A percentile compares a stretch with the other conserved stretches of the same genome.
Evolutionary conservation across 2,329 filamentous ascomycete species (phyloP).

Genomic region (Aspergillus sclerotialis): DNA sequence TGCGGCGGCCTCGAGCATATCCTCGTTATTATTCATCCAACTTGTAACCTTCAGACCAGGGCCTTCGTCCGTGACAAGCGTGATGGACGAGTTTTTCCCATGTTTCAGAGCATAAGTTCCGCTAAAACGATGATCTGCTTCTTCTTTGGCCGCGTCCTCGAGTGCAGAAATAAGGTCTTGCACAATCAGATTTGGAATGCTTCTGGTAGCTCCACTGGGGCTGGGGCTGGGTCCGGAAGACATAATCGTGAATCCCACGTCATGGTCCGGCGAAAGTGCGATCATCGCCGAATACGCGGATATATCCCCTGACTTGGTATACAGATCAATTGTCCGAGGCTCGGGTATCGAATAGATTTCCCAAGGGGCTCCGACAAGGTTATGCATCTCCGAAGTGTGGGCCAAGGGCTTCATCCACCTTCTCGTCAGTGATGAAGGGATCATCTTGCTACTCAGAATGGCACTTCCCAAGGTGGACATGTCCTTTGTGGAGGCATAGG

Average conservation of each 20-base stretch:
- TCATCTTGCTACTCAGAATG: conserved; percentile 34
- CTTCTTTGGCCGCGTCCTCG: conserved; percentile 14
- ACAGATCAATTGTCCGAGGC: conserved; percentile 14
- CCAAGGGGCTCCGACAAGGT: conserved; percentile 40
- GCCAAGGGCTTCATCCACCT: conserved; percentile 40
- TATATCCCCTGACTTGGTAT: conserved; percentile 20
- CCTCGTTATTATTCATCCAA: conserved; percentile 14
- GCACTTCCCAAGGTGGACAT: conserved; percentile 38
- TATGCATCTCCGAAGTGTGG: conserved; percentile 31
- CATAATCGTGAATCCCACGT: conserved; percentile 16
- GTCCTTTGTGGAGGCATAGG: conserved; percentile 40
- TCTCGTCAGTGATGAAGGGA: conserved; percentile 30
- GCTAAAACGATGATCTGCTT: conserved; percentile 11
- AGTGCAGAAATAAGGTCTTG: conserved; percentile 11
- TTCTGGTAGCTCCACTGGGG: conserved; percentile 2
- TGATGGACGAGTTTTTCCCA: conserved; percentile 11
- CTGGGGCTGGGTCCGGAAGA: conserved; percentile 11
- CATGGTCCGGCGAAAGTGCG: conserved; percentile 19
- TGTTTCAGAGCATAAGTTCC: conserved; percentile 10
- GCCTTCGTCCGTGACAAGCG: conserved; percentile 12
- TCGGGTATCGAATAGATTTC: conserved; percentile 25
- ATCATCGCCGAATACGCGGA: conserved; percentile 16
- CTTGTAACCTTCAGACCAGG: conserved; percentile 11
- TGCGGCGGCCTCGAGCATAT: conserved; percentile 12
- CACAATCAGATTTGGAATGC: conserved; percentile 11